phyloP scores from a whole-genome alignment of 2,329 filamentous ascomycete species.

The Aspergillus sp. region DNA sequence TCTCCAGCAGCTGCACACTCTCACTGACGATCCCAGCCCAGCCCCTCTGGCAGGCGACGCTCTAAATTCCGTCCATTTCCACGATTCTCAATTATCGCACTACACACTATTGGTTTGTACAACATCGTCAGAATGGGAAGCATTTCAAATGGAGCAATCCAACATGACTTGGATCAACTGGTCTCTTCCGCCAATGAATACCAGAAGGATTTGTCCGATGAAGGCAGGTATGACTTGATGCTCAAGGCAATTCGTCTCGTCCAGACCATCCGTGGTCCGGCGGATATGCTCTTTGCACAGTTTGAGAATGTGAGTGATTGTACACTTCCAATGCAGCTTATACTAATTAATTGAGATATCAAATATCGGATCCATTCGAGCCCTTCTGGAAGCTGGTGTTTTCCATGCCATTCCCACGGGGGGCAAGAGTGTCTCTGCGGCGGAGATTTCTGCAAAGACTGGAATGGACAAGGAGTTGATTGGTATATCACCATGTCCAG shows the following conservation, averaged over 20 bases:
- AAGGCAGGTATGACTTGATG: conserved; percentile 4
- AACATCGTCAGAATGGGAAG: conserved; percentile 1
- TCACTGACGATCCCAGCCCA: too few relatives aligned
- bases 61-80: too few relatives aligned
- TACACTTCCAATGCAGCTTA: neutral
- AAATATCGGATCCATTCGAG: conserved; percentile 14
- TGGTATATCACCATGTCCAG: conserved; percentile 1
- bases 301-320: conserved; percentile 10
- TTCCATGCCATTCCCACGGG: conserved; percentile 16
- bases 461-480: conserved; percentile 6
- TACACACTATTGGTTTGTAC: too few relatives aligned
- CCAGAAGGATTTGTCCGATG: neutral
- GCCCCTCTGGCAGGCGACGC: too few relatives aligned
- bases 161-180: conserved; percentile 5
- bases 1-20: too few relatives aligned
- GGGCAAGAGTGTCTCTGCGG: conserved; percentile 9
- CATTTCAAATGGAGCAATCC: conserved; percentile 1
- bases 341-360: conserved; percentile 6
- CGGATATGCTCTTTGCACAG: conserved; percentile 13
- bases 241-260: conserved; percentile 6
- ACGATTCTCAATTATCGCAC: too few relatives aligned
- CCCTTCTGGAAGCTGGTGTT: conserved; percentile 14
- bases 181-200: conserved; percentile 1
- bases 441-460: conserved; percentile 5
- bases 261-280: conserved; percentile 15